phyloP scores from a whole-genome alignment of 2,329 filamentous ascomycete genomes.

The Coniochaeta hoffmannii region DNA sequence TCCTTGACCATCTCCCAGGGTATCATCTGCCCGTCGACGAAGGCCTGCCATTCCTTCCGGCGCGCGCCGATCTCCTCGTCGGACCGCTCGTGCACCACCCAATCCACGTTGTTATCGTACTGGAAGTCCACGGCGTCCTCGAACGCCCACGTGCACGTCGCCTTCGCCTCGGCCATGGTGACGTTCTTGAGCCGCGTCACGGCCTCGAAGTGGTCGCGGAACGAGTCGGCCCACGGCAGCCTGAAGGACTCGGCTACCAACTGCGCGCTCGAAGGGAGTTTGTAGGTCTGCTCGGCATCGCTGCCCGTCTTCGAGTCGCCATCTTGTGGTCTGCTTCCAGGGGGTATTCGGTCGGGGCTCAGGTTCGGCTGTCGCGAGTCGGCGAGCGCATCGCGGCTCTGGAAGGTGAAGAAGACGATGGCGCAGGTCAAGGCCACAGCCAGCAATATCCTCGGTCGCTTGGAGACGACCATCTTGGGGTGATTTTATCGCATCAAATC shows the following conservation, averaged over 20 bases:
- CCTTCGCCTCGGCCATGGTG: constrained; percentile 6
- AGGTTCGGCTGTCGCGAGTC: background rate
- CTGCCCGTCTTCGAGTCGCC: background rate
- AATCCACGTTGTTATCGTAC: constrained; percentile 5
- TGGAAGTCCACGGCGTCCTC: constrained; percentile 8
- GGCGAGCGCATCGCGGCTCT: background rate
- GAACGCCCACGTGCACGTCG: constrained; percentile 6
- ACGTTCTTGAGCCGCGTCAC: constrained; percentile 5
- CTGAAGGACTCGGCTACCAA: constrained; percentile 4
- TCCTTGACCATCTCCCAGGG: constrained; percentile 6
- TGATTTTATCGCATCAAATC: background rate
- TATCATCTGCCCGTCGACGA: constrained; percentile 6
- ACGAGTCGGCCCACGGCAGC: constrained; percentile 6
- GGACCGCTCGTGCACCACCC: constrained; percentile 6
- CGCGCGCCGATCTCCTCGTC: constrained; percentile 5
- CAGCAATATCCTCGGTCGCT: background rate
- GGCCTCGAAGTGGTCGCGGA: constrained; percentile 5
- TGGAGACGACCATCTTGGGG: background rate
- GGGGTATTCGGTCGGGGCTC: background rate
- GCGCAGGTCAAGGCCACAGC: background rate
- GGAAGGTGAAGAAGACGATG: background rate
- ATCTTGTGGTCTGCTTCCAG: background rate
- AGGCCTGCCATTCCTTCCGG: constrained; percentile 2
- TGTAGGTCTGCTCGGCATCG: background rate
- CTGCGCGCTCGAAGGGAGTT: constrained; percentile 1